A percentile compares a stretch with the other conserved stretches of the same genome.
Conservation (phyloP, 345 rosid genomes). For the Nasturtium officinale region DNA sequence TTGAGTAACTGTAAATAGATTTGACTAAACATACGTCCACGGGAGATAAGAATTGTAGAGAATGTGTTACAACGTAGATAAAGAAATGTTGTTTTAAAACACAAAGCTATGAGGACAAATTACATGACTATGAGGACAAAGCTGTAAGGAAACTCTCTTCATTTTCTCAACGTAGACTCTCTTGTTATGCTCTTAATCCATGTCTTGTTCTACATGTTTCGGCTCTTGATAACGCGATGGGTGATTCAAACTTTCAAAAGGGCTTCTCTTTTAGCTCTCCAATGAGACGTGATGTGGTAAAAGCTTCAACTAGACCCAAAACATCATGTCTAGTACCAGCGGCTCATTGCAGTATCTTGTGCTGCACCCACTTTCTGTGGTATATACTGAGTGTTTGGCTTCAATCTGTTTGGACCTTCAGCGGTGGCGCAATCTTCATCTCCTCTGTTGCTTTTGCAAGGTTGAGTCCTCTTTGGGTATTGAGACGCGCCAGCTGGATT, state of each 20-base stretch:
- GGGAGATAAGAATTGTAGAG: neutral
- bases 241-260: neutral
- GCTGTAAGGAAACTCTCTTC: neutral
- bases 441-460: conserved; percentile 66
- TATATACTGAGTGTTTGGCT: conserved; percentile 79
- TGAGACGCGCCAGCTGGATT: conserved; percentile 64
- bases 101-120: conserved; percentile 11
- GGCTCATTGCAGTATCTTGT: conserved; percentile 67
- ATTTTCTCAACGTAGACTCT: neutral
- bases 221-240: conserved; percentile 9
- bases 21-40: neutral
- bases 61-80: conserved; percentile 10
- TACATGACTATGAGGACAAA: too few relatives aligned
- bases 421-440: conserved; percentile 59
- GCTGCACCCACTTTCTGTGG: conserved; percentile 86
- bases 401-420: conserved; percentile 66
- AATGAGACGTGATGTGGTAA: neutral
- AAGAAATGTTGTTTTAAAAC: neutral
- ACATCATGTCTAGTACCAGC: conserved; percentile 62
- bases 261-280: conserved; percentile 8
- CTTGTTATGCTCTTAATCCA: neutral
- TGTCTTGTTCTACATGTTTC: conserved; percentile 4
- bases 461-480: conserved; percentile 68
- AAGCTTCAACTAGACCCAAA: conserved; percentile 18
- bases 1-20: neutral